These are phyloP conservation scores for Ambispora gerdemannii DNA, from an alignment of 192 early-diverging fungal species.

Conservation along the genomic window DNA sequence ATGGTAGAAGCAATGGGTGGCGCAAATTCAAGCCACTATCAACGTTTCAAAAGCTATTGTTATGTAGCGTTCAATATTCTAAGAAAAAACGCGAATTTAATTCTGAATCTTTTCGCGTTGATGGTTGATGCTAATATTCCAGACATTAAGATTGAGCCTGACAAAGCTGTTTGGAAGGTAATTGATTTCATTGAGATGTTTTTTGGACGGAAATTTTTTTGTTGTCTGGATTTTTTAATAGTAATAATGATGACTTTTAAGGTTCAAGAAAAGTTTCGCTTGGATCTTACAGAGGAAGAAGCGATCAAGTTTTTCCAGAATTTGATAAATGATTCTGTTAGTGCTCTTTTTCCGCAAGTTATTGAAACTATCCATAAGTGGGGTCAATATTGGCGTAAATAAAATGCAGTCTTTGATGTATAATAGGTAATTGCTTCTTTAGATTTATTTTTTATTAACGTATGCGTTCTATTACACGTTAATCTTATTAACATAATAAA, in stretches of 20 bases:
- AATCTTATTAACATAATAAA: no score
- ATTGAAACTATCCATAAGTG: constrained; percentile 98
- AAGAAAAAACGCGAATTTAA: constrained; percentile 90
- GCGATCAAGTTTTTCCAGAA: constrained; percentile 93
- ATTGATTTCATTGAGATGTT: constrained; percentile 8
- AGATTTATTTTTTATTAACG: no score
- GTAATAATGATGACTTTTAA: constrained; percentile 32
- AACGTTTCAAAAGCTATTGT: constrained; percentile 89
- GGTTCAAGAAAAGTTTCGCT: constrained; percentile 94
- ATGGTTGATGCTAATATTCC: constrained; percentile 98
- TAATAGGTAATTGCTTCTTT: no score
- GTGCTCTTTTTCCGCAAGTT: constrained; percentile 95
- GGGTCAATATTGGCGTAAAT: constrained; percentile 79
- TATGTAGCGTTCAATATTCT: constrained; percentile 94
- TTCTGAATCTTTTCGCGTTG: constrained; percentile 94
- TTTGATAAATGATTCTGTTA: constrained; percentile 90
- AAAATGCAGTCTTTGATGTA: no score
- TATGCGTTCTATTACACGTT: no score
- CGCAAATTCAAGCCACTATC: constrained; percentile 80
- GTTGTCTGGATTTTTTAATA: not conserved
- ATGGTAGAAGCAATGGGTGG: constrained; percentile 99
- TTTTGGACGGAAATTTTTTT: not conserved
- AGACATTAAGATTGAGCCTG: constrained; percentile 97
- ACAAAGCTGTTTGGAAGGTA: constrained; percentile 93
- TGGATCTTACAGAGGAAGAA: constrained; percentile 89